These are phyloP conservation scores for Cyclotella sp. DNA, from an alignment of 108 stramenopile species.

Conservation along the genomic window DNA sequence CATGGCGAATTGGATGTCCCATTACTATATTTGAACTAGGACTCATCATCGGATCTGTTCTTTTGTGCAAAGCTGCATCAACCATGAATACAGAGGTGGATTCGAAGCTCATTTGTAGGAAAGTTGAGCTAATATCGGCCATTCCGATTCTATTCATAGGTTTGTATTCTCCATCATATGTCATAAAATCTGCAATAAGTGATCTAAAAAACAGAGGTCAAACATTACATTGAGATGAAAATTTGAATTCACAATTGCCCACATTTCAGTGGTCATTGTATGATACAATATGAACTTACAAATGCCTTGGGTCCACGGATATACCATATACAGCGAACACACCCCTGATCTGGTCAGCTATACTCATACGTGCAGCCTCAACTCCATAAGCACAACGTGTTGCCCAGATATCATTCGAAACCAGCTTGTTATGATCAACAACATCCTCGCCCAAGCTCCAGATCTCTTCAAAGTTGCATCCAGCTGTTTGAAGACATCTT, in stretches of 20 bases:
- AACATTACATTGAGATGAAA: neutral
- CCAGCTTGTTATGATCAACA: conserved; percentile 86
- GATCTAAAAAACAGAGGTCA: conserved; percentile 20
- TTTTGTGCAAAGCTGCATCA: conserved; percentile 82
- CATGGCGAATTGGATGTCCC: conserved; percentile 91
- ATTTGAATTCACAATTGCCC: neutral
- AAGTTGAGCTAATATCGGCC: conserved; percentile 87
- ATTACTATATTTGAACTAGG: conserved; percentile 95
- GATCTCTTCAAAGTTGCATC: conserved; percentile 93
- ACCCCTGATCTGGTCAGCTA: conserved; percentile 94
- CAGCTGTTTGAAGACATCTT: conserved; percentile 93
- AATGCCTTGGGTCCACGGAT: conserved; percentile 95
- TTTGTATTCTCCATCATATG: conserved; percentile 94
- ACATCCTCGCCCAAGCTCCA: conserved; percentile 80
- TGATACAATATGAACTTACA: conserved; percentile 36
- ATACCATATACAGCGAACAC: conserved; percentile 99
- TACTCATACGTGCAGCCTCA: conserved; percentile 94
- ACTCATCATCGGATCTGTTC: conserved; percentile 77
- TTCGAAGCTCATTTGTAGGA: conserved; percentile 99
- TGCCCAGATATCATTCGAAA: conserved; percentile 96
- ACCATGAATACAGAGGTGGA: conserved; percentile 96
- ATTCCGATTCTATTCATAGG: conserved; percentile 98
- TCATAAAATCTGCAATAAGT: conserved; percentile 99
- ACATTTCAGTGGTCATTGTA: neutral
- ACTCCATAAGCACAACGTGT: conserved; percentile 95